Base-by-base conservation (phyloP, 2,329 filamentous ascomycete species). In the Helotiales sp. region DNA sequence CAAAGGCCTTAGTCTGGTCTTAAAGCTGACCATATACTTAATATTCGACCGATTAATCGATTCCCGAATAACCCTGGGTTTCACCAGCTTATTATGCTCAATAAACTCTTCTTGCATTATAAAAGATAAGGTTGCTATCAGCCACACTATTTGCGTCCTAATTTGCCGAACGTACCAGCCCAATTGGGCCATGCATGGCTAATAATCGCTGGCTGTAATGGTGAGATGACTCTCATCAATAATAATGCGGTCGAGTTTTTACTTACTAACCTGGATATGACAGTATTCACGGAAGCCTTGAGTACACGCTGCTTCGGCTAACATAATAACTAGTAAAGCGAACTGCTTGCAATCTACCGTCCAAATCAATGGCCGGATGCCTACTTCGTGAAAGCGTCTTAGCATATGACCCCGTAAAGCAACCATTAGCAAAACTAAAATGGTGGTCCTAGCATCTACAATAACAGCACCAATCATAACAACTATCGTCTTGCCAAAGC, bases 1-100 rank as follows among this genome's bases (percentile, higher is more conserved):
- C n/a, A n/a, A n/a, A n/a, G n/a, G n/a, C n/a, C n/a, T n/a, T 34
- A 40, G 22, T 13, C 45, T 32, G 15, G 32, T 59, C 28, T 69
- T 15, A n/a, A 7, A 17, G 40, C 52, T 61, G 8, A 70, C 26
- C 15, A 70, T 57, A 52, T 71, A 71, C 26, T 63, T 57, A 32
- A 71, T 66, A 61, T 71, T 71, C 20, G 24, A 49, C 40, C 55
- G 40, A 40, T 71, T 70, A 6, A 49, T 71, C 26, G 61, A 68
- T 54, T 70, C 61, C 22, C 59, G 47, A 26, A 69, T 65, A 32
- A 71, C 66, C 34, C 40, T 52, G 6, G 55, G 65, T 30, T 63
- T 58, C 10, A 70, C 68, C 13, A 71, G 57, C 43, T 70, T 68
- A 52, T 71, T 70, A 43, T 70, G 52, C 63, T 65, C 17, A 28